These are phyloP conservation scores for Sindora glabra DNA, from an alignment of 306 rosid species.

Conservation along the genomic window DNA sequence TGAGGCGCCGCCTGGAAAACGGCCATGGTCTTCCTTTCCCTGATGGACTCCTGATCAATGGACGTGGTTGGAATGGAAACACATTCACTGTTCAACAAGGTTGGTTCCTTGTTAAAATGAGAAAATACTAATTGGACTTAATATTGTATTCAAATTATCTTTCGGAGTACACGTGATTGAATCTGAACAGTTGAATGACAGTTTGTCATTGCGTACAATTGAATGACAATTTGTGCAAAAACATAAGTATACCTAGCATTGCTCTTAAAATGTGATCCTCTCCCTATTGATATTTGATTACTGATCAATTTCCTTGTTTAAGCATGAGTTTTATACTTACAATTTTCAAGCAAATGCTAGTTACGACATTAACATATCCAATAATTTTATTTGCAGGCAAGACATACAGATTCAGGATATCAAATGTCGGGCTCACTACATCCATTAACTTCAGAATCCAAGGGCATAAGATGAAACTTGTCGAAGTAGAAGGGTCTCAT, in stretches of 20 bases:
- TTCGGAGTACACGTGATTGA: too few species aligned
- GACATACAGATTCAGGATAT: conserved; percentile 46
- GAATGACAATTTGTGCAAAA: too few species aligned
- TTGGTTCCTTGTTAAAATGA: conserved; percentile 15
- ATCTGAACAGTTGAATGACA: too few species aligned
- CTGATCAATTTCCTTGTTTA: conserved; percentile 2
- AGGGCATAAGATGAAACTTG: conserved; percentile 31
- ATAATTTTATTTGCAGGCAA: too few species aligned
- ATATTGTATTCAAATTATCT: too few species aligned
- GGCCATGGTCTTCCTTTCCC: conserved; percentile 82
- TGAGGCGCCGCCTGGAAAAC: conserved; percentile 58
- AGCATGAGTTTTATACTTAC: background rate
- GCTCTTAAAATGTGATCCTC: background rate
- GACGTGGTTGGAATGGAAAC: conserved; percentile 89
- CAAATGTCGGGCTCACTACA: conserved; percentile 42
- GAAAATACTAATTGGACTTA: too few species aligned
- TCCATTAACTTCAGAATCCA: conserved; percentile 47
- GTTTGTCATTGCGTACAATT: too few species aligned
- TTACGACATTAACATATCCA: too few species aligned
- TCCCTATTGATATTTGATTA: background rate
- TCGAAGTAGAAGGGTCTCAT: conserved; percentile 51
- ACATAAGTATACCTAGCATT: too few species aligned
- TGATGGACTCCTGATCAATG: conserved; percentile 86
- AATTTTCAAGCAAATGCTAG: too few species aligned
- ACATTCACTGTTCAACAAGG: conserved; percentile 91